Evolutionary conservation across 208 protist species (phyloP).

Genomic region (Acanthamoeba quina): DNA sequence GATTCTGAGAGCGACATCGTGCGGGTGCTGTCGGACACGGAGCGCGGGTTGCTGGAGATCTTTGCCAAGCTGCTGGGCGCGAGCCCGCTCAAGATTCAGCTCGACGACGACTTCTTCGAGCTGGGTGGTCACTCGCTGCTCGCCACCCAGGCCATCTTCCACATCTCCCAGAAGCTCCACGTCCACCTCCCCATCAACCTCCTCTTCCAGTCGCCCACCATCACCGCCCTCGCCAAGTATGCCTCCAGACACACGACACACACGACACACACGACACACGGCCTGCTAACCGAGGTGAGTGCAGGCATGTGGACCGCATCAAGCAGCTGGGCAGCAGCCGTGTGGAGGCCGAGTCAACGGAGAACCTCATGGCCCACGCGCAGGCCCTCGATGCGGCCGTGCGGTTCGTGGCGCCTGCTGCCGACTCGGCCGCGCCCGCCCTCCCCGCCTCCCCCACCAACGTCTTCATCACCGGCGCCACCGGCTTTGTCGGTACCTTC

Average conservation of each 20-base stretch:
- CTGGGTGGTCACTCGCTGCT: slow-evolving; percentile 87
- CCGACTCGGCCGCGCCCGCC: background rate
- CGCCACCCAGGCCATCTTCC: slow-evolving; percentile 81
- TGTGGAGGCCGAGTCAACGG: background rate
- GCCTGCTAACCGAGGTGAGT: background rate
- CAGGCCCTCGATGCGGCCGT: background rate
- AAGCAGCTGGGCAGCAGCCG: slow-evolving; percentile 26
- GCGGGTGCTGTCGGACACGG: background rate
- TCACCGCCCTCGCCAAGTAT: slow-evolving; percentile 61
- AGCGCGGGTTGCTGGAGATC: slow-evolving; percentile 55
- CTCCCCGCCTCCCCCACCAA: background rate
- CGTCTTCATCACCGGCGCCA: slow-evolving; percentile 83
- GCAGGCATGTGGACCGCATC: slow-evolving; percentile 30
- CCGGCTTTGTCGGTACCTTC: slow-evolving; percentile 83
- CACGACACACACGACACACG: too few species aligned
- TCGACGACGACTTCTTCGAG: slow-evolving; percentile 87
- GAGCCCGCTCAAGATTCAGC: slow-evolving; percentile 43
- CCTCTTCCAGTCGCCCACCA: slow-evolving; percentile 78
- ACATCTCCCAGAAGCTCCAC: slow-evolving; percentile 75
- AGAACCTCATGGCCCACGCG: slow-evolving; percentile 31
- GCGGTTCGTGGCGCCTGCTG: background rate
- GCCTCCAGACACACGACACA: background rate
- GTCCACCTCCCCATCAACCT: slow-evolving; percentile 76
- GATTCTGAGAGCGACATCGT: background rate
- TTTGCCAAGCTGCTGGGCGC: slow-evolving; percentile 47